Base-by-base conservation (phyloP, 1,284 basidiomycete species). In the Xerocomus amazonicus region DNA sequence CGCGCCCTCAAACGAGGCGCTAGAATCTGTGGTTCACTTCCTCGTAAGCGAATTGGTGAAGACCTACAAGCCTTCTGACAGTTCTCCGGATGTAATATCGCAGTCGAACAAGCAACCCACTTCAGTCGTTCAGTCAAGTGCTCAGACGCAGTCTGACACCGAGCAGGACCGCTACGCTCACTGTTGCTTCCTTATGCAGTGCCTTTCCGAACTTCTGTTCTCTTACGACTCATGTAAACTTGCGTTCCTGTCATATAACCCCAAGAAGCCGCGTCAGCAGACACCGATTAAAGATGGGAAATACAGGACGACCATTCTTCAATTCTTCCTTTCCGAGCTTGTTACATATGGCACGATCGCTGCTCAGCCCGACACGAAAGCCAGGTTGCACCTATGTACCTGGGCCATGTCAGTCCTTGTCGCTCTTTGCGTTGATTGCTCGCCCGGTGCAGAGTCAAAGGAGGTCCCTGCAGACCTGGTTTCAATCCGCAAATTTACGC, bases 391-490 rank as follows among this genome's bases (percentile, higher is more conserved):
- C 33, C 70, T 94, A 7, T 88, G 86, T 63, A 87, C 85, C 59
- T 97, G 92, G 90, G 90, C 92, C 0, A 92, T 92, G 79, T 92
- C 92, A 26, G 83, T 97, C 46, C 72, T 98, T 33, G 90, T 97
- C 31, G 91, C 94, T 0, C 79, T 99, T 16, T 97, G 95, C 58
- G 87, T 92, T 16, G 94, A 98, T 61, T 84, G 82, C 9, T 76
- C 79, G 3, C 73, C 81, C 9, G 71, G 74, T 17, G 77, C 78
- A 39, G 89, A 92, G 51, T 64, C 79, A 48, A 93, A 93, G 65
- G 91, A 93, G 27, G 74, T 89, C 2, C 79, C 88, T 0, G 63
- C 81, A 13, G 91, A 95, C 47, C 74, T 98, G 14, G 76, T 90
- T n/a, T 79, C 81, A 6, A 87, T 95, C 16, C 87, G 97, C 52